Base-by-base conservation (phyloP, 2,329 filamentous ascomycete genomes). In the Curvularia sp. region DNA sequence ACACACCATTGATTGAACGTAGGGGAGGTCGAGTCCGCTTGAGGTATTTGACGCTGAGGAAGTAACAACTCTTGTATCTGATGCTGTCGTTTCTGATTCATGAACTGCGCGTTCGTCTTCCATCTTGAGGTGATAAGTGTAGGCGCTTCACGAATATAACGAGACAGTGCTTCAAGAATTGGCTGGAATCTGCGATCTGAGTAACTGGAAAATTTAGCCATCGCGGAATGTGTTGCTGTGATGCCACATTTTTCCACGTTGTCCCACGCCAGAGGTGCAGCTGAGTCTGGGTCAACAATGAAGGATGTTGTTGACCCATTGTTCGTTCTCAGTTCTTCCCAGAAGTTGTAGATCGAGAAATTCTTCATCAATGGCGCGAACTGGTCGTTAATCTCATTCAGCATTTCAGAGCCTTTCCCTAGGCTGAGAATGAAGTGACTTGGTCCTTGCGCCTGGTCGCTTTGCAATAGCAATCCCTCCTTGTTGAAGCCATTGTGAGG, bases 201-300 rank as follows among this genome's bases (percentile, higher is more conserved):
- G 7, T 38, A 46, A 13, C 57, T 53, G 43, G 47, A 41, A 19
- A 72, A 72, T 42, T 71, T 71, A 9, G 56, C 57, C 70, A 74
- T 73, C 41, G 41, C 42, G n/a, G 66, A 70, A 57, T 74, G 72
- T 9, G 63, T 67, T 49, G 55, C 70, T 34, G 56, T 36, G n/a
- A 72, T 55, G 19, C 69, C 67, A 49, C 59, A 64, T 55, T 60
- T 66, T 43, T 73, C 70, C 18, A 63, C 63, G 43, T 67, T 57
- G 39, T 71, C 57, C 46, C 63, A 60, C 21, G 64, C 55, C 9
- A 23, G 23, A 34, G 67, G 67, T 25, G 65, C 66, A 27, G 71
- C 64, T 23, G 71, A 73, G 7, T 67, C 62, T 30, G 66, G 55
- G 9, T 68, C 65, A 27, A 74, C 68, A 28, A 72, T 57, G 48